Conservation (phyloP, 2,329 filamentous ascomycete species). For the Paraphaeosphaeria sporulosa region DNA sequence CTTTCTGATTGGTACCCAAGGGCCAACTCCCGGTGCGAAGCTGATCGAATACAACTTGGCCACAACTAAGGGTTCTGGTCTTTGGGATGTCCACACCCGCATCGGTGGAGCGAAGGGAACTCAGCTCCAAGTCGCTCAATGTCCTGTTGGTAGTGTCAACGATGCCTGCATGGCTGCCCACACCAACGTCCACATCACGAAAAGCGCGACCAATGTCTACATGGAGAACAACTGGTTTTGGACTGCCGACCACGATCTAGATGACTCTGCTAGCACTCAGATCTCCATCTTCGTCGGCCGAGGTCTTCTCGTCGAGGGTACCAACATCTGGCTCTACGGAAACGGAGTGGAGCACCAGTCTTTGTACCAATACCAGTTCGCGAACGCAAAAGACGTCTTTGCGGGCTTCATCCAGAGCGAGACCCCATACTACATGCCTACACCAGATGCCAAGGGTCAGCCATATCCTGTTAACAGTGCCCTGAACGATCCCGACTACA, state of each 20-base stretch:
- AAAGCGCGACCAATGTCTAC: slow-evolving; percentile 68
- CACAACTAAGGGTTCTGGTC: slow-evolving; percentile 59
- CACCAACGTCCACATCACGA: slow-evolving; percentile 58
- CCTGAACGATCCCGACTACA: slow-evolving; percentile 75
- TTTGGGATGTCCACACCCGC: slow-evolving; percentile 91
- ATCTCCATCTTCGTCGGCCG: slow-evolving; percentile 88
- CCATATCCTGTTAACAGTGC: slow-evolving; percentile 65
- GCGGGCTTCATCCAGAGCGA: slow-evolving; percentile 88
- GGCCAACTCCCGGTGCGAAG: slow-evolving; percentile 72
- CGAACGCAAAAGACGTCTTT: slow-evolving; percentile 79
- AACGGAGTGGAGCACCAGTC: slow-evolving; percentile 70
- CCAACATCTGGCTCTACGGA: slow-evolving; percentile 64
- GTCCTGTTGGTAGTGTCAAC: slow-evolving; percentile 71
- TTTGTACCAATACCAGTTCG: slow-evolving; percentile 84
- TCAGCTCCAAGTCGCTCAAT: slow-evolving; percentile 77
- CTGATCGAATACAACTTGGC: slow-evolving; percentile 78
- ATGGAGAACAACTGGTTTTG: slow-evolving; percentile 94
- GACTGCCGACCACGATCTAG: slow-evolving; percentile 89
- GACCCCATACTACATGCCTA: slow-evolving; percentile 84
- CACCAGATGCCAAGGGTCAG: slow-evolving; percentile 71
- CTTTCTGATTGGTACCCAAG: slow-evolving; percentile 74
- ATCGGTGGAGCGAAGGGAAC: slow-evolving; percentile 84
- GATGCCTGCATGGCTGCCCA: slow-evolving; percentile 76
- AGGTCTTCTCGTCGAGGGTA: slow-evolving; percentile 75
- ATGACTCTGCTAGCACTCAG: slow-evolving; percentile 74